phyloP scores from a whole-genome alignment of 2,329 filamentous ascomycete species.

The Penicillium occitanis region DNA sequence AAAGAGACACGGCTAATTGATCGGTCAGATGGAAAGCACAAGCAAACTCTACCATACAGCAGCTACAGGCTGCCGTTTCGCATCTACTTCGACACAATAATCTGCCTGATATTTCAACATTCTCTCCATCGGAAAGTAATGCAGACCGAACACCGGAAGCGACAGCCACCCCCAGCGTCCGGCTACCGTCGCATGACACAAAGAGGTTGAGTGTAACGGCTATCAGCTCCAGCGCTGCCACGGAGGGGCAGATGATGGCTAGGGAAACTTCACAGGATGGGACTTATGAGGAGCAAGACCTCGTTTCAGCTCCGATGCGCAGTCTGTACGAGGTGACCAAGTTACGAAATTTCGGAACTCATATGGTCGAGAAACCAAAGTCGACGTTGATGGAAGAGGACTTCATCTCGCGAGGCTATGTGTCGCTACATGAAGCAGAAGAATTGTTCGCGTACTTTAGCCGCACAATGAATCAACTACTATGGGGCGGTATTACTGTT shows the following conservation, averaged over 20 bases:
- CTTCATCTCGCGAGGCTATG: slow-evolving; percentile 51
- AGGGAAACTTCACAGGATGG: slow-evolving; percentile 49
- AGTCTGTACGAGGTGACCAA: slow-evolving; percentile 57
- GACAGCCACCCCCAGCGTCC: slow-evolving; percentile 29
- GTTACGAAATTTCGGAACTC: slow-evolving; percentile 44
- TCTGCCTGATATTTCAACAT: slow-evolving; percentile 44
- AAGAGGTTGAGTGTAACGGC: slow-evolving; percentile 2
- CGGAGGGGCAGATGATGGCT: slow-evolving; percentile 41
- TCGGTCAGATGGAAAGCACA: slow-evolving; percentile 47
- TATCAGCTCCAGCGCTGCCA: slow-evolving; percentile 31
- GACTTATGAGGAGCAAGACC: slow-evolving; percentile 41
- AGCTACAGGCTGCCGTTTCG: slow-evolving; percentile 48
- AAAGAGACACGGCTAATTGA: neutral
- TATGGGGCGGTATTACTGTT: slow-evolving; percentile 55
- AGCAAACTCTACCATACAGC: slow-evolving; percentile 43
- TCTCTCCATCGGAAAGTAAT: slow-evolving; percentile 32
- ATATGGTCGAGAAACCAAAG: slow-evolving; percentile 38
- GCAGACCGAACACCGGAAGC: slow-evolving; percentile 30
- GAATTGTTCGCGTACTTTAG: slow-evolving; percentile 54
- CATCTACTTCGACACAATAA: slow-evolving; percentile 47
- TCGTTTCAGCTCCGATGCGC: slow-evolving; percentile 54
- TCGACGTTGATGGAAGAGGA: slow-evolving; percentile 47
- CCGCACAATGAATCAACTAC: slow-evolving; percentile 51
- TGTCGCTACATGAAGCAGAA: slow-evolving; percentile 52
- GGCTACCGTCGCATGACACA: slow-evolving; percentile 28